These are phyloP conservation scores for Gossypium turneri DNA, from an alignment of 345 rosid species.

Conservation along the genomic window DNA sequence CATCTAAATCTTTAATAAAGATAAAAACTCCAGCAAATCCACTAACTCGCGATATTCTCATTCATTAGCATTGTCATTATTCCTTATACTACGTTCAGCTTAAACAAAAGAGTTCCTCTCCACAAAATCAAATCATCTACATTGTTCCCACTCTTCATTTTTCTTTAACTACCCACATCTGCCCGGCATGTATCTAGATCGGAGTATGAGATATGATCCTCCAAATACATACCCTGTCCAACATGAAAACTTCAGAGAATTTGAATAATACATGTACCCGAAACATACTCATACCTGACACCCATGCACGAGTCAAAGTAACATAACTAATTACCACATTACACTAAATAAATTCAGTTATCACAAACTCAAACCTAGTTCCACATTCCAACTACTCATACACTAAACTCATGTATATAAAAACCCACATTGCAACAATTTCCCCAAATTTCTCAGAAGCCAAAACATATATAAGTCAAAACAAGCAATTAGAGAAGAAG, in stretches of 20 bases:
- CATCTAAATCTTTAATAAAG: not conserved
- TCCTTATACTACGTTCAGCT: not conserved
- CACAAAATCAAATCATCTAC: not conserved
- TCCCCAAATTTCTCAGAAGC: not conserved
- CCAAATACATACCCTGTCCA: not conserved
- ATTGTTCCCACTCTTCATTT: not conserved
- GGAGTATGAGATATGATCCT: not conserved
- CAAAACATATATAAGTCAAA: slow-evolving; percentile 3
- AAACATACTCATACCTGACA: not conserved
- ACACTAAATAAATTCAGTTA: not conserved
- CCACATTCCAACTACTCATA: not conserved
- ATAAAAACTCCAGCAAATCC: not conserved
- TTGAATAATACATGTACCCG: not conserved
- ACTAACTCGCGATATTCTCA: not conserved
- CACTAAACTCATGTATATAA: not conserved
- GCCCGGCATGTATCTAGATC: not conserved
- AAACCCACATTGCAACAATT: slow-evolving; percentile 5
- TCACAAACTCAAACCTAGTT: not conserved
- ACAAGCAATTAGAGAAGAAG: not conserved
- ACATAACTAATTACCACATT: not conserved
- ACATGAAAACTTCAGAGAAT: not conserved
- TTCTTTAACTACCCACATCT: not conserved
- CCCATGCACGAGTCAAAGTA: not conserved
- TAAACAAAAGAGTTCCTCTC: not conserved
- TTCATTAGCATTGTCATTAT: not conserved